Conservation (phyloP, 345 rosid species). For the Anacardium occidentale region DNA sequence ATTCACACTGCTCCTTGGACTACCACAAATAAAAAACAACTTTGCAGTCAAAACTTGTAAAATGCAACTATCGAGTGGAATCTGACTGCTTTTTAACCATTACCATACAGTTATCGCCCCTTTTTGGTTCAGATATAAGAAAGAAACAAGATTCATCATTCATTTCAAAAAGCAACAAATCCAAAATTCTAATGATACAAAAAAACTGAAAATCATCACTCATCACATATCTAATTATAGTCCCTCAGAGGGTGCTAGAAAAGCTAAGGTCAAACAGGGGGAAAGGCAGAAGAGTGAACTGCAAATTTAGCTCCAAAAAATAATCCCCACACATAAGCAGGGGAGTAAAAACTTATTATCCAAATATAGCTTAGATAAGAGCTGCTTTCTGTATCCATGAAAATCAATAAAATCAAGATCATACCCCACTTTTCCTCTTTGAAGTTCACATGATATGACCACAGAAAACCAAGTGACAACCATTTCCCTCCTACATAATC, state of each 20-base stretch:
- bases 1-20: background rate
- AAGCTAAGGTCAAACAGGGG: background rate
- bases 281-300: background rate
- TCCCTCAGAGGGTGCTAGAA: background rate
- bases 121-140: background rate
- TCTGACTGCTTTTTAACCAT: background rate
- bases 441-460: background rate
- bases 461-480: background rate
- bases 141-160: background rate
- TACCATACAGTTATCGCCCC: constrained; percentile 1
- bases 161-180: background rate
- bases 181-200: background rate
- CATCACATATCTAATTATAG: background rate
- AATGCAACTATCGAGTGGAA: background rate
- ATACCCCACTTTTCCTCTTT: background rate
- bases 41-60: background rate
- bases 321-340: background rate
- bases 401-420: background rate
- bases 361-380: background rate
- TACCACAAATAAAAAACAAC: background rate
- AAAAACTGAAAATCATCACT: background rate
- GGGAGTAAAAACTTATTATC: background rate
- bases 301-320: background rate
- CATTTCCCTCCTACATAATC: background rate
- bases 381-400: background rate